phyloP scores from a whole-genome alignment of 768 basidiomycete genomes.

The Imleria badia region DNA sequence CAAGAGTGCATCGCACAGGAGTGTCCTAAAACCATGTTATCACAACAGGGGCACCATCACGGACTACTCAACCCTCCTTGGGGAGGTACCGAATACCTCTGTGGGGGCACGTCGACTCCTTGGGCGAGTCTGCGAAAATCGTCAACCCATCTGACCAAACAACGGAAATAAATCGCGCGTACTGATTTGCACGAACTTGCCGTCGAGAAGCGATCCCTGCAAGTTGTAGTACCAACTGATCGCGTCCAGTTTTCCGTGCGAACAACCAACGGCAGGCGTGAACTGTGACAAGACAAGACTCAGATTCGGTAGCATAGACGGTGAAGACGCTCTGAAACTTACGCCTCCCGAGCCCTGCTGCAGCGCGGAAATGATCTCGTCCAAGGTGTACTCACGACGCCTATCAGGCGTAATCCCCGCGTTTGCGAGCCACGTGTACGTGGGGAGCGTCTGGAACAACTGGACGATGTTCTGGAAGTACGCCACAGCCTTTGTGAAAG shows the following conservation, averaged over 20 bases:
- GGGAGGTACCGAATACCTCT: conserved; percentile 59
- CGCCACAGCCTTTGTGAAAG: conserved; percentile 51
- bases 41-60: not conserved
- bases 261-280: conserved; percentile 51
- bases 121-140: conserved; percentile 46
- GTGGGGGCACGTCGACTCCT: conserved; percentile 52
- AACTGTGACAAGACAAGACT: conserved; percentile 30
- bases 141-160: not conserved
- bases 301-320: not conserved
- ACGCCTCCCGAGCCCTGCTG: conserved; percentile 51
- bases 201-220: conserved; percentile 64
- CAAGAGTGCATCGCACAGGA: not conserved
- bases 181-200: conserved; percentile 62
- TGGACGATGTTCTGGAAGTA: conserved; percentile 60
- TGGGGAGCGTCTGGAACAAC: conserved; percentile 67
- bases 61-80: conserved; percentile 35
- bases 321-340: not conserved
- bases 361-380: conserved; percentile 52
- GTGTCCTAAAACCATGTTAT: not conserved
- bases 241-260: conserved; percentile 35
- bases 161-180: conserved; percentile 8
- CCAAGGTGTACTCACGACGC: conserved; percentile 54
- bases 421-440: conserved; percentile 68
- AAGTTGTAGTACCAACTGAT: conserved; percentile 66
- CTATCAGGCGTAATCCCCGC: conserved; percentile 72